phyloP scores from a whole-genome alignment of 305 asterid species.

The Fraxinus xanthoxyloides region DNA sequence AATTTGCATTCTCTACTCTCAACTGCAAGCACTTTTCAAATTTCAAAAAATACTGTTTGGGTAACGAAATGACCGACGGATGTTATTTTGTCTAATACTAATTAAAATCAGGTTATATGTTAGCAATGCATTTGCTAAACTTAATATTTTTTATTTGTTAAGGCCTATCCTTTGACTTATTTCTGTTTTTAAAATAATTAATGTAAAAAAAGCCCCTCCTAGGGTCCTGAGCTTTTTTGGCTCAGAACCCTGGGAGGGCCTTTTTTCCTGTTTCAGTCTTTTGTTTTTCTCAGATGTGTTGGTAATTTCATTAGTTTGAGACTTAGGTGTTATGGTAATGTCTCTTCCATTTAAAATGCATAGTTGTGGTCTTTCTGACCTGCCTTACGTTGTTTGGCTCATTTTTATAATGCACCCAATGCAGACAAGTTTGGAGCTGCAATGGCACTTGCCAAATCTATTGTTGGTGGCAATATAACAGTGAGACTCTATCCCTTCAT shows the following conservation, averaged over 20 bases:
- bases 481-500: constrained; percentile 39
- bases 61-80: not conserved
- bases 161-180: too few species aligned
- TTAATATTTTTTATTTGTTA: not conserved
- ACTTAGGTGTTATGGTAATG: not conserved
- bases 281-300: not conserved
- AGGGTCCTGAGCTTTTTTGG: too few species aligned
- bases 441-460: constrained; percentile 87
- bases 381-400: not conserved
- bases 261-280: not conserved
- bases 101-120: not conserved
- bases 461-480: constrained; percentile 82
- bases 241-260: too few species aligned
- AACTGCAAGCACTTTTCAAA: not conserved
- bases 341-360: not conserved
- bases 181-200: too few species aligned
- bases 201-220: too few species aligned
- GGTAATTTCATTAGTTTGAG: not conserved
- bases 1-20: too few species aligned
- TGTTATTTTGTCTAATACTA: not conserved
- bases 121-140: not conserved
- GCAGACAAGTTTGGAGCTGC: constrained; percentile 95
- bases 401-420: not conserved
- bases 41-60: not conserved
- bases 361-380: not conserved